Percentiles rank a stretch among this genome's conserved stretches.
phyloP scores from a whole-genome alignment of 2,329 filamentous ascomycete species.

The Meredithiella fracta region DNA sequence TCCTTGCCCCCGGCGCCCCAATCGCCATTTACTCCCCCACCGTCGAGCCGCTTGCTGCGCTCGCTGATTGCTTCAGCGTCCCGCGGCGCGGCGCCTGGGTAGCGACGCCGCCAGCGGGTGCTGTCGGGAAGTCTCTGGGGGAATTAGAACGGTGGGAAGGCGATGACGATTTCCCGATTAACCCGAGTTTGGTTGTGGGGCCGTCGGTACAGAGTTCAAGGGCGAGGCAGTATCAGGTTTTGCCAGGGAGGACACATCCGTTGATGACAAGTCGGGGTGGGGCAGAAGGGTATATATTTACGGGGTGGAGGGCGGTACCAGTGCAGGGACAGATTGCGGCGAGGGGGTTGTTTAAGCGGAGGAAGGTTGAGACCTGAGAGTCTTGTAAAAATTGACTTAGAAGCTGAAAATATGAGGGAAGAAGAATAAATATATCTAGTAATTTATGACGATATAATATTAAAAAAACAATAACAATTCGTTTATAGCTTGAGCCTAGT shows the following conservation, averaged over 20 bases:
- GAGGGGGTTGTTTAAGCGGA: conserved; percentile 60
- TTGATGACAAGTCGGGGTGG: conserved; percentile 81
- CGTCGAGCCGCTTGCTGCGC: conserved; percentile 58
- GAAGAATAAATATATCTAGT: neutral
- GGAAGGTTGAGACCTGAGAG: conserved; percentile 34
- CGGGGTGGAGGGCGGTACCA: conserved; percentile 64
- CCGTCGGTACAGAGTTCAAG: conserved; percentile 67
- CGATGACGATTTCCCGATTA: conserved; percentile 66
- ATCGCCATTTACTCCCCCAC: conserved; percentile 73
- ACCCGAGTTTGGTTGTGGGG: conserved; percentile 69
- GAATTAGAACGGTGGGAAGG: conserved; percentile 41
- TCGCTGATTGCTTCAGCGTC: conserved; percentile 75
- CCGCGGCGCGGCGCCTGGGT: conserved; percentile 63
- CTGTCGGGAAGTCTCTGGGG: conserved; percentile 27
- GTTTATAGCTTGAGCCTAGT: neutral
- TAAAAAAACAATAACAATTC: neutral
- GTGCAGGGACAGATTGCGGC: conserved; percentile 67
- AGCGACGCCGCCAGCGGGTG: conserved; percentile 31
- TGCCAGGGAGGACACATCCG: conserved; percentile 83
- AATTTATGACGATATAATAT: neutral
- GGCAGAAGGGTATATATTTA: conserved; percentile 80
- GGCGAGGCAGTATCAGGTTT: conserved; percentile 70
- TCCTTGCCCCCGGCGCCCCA: conserved; percentile 67
- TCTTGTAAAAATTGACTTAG: no score
- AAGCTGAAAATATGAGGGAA: neutral